Base-by-base conservation (phyloP, 2,329 filamentous ascomycete species). In the Alternaria consortialis region DNA sequence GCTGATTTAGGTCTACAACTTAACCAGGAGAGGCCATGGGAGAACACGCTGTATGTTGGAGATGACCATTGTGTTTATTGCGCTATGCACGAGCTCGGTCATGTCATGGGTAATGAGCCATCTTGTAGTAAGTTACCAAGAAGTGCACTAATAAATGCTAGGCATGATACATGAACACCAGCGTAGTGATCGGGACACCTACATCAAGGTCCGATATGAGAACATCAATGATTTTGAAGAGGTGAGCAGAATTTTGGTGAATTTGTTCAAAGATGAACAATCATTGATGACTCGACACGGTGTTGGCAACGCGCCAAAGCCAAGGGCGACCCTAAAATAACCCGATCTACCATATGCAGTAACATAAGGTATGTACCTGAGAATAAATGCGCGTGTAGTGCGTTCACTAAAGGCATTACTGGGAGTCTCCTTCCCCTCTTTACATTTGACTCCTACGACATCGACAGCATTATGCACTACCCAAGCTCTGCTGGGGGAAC, bases 151-250 rank as follows among this genome's bases (percentile, higher is more conserved):
- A 53, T 27, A 36, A 29, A 55, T 34, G 27, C 1, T 1, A 59
- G 57, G 52, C 15, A 61, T 66, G 61, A 44, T 47, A 11, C 53
- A 64, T 15, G 52, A 62, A 32, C 55, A 64, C 32, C 53, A 57
- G 20, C 52, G 55, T 13, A 5, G 31, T 15, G 44, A 62, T 31
- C 23, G 55, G 53, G 58, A 66, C 50, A 55, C 43, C 15, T 57
- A 59, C n/a, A 32, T 59, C 11, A 23, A 57, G 6, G 34, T 59
- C 48, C n/a, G 40, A 4, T 50, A 58, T 31, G 32, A 34, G 7
- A 27, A 29, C 8, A 32, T 57, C 1, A 20, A 7, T 4, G 57
- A 65, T 20, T 56, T 47, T 25, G 37, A 44, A 29, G 17, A 20
- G 17, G 46, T 48, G 0, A 48, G 46, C 23, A 34, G 5, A 2